phyloP scores from a whole-genome alignment of 1,139 yeast genomes.

The Blastobotrys raffinosifermentans region DNA sequence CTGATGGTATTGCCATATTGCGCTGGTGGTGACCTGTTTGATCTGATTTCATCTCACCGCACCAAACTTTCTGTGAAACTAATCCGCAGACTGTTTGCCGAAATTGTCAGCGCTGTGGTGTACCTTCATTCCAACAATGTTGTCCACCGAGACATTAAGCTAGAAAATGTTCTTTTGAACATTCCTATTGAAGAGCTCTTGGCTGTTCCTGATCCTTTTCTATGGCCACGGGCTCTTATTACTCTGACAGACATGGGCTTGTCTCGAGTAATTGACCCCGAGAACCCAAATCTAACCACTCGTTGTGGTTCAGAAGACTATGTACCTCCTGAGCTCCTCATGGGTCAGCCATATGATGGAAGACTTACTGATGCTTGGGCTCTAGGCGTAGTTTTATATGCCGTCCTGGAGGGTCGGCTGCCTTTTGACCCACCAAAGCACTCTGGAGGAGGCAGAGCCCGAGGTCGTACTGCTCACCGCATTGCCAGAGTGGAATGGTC shows the following conservation, averaged over 20 bases:
- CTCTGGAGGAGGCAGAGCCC: slow-evolving; percentile 38
- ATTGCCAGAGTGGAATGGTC: slow-evolving; percentile 92
- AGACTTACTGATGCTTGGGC: slow-evolving; percentile 91
- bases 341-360: slow-evolving; percentile 90
- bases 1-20: slow-evolving; percentile 69
- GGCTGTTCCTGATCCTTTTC: slow-evolving; percentile 20
- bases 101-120: slow-evolving; percentile 61
- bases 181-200: slow-evolving; percentile 32
- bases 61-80: slow-evolving; percentile 27
- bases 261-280: slow-evolving; percentile 57
- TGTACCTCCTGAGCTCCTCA: slow-evolving; percentile 84
- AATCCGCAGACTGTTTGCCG: slow-evolving; percentile 59
- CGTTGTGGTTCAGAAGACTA: slow-evolving; percentile 96
- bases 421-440: slow-evolving; percentile 65
- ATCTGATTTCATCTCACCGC: slow-evolving; percentile 46
- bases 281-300: slow-evolving; percentile 62
- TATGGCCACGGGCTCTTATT: slow-evolving; percentile 39
- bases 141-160: slow-evolving; percentile 82
- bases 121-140: slow-evolving; percentile 63
- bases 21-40: slow-evolving; percentile 77
- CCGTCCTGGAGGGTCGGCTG: slow-evolving; percentile 72
- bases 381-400: slow-evolving; percentile 80
- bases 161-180: slow-evolving; percentile 69
- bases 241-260: slow-evolving; percentile 86
- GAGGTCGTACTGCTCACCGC: slow-evolving; percentile 71